A percentile compares a stretch with the other conserved stretches of the same genome.
These are phyloP conservation scores for Bisporella sp. DNA, from an alignment of 2,329 filamentous ascomycete species.

Conservation along the genomic window DNA sequence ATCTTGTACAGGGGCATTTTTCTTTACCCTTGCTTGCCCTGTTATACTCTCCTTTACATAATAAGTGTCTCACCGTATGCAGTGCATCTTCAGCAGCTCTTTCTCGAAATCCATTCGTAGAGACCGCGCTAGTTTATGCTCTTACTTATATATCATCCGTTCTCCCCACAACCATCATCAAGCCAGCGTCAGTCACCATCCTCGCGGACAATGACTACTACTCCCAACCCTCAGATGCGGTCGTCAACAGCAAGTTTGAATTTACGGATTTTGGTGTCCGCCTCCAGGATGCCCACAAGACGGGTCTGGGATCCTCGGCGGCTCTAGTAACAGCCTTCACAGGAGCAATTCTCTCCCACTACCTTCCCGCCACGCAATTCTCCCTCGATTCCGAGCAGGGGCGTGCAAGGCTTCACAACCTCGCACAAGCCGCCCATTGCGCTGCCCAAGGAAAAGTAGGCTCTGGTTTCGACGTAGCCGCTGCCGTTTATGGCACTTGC, in stretches of 20 bases:
- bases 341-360: conserved; percentile 68
- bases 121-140: conserved; percentile 82
- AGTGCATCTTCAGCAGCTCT: conserved; percentile 32
- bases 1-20: not conserved
- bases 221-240: conserved; percentile 54
- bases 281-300: conserved; percentile 81
- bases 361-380: conserved; percentile 53
- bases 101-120: conserved; percentile 76
- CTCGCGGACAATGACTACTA: conserved; percentile 97
- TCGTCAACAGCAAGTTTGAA: conserved; percentile 35
- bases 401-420: conserved; percentile 70
- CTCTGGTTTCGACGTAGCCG: conserved; percentile 90
- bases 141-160: conserved; percentile 66
- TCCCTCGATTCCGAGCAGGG: conserved; percentile 48
- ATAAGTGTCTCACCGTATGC: not conserved
- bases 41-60: not conserved
- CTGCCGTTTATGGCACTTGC: conserved; percentile 87
- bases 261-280: conserved; percentile 76
- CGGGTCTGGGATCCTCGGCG: conserved; percentile 88
- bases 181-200: conserved; percentile 71
- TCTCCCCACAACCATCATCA: conserved; percentile 42
- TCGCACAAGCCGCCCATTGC: conserved; percentile 89
- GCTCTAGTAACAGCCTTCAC: conserved; percentile 87
- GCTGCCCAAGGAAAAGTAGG: conserved; percentile 96
- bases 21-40: not conserved